Conservation (phyloP, 495 filamentous ascomycete species). For the Sporormia fimetaria region DNA sequence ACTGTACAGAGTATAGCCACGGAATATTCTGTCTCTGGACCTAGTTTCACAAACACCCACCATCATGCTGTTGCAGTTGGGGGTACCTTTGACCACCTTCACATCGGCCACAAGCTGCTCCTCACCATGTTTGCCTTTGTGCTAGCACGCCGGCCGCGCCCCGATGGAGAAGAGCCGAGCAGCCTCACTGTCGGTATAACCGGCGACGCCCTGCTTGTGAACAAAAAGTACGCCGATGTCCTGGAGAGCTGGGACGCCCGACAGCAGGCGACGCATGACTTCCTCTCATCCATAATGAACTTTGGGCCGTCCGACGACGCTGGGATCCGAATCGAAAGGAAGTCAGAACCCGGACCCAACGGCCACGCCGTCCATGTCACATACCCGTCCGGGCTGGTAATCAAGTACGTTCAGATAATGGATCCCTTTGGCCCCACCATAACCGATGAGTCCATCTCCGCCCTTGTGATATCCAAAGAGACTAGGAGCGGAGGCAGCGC, state of each 20-base stretch:
- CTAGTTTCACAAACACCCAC: constrained; percentile 22
- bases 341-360: constrained; percentile 37
- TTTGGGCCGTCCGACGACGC: constrained; percentile 33
- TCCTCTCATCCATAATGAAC: constrained; percentile 60
- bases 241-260: constrained; percentile 70
- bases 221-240: constrained; percentile 75
- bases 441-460: constrained; percentile 65
- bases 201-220: constrained; percentile 68
- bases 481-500: constrained; percentile 71
- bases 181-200: constrained; percentile 76
- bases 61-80: constrained; percentile 65
- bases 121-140: constrained; percentile 73
- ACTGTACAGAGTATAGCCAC: constrained; percentile 12
- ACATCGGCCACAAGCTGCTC: constrained; percentile 89
- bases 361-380: constrained; percentile 41
- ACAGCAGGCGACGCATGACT: constrained; percentile 53
- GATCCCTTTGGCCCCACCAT: constrained; percentile 90
- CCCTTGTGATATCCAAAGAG: constrained; percentile 80
- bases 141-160: constrained; percentile 37
- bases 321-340: constrained; percentile 26
- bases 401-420: constrained; percentile 72
- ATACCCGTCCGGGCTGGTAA: constrained; percentile 37
- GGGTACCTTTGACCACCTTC: constrained; percentile 93
- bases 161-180: constrained; percentile 32
- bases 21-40: constrained; percentile 23